These are phyloP conservation scores for Colletotrichum sojae DNA, from an alignment of 2,329 filamentous ascomycete species.

Conservation along the genomic window DNA sequence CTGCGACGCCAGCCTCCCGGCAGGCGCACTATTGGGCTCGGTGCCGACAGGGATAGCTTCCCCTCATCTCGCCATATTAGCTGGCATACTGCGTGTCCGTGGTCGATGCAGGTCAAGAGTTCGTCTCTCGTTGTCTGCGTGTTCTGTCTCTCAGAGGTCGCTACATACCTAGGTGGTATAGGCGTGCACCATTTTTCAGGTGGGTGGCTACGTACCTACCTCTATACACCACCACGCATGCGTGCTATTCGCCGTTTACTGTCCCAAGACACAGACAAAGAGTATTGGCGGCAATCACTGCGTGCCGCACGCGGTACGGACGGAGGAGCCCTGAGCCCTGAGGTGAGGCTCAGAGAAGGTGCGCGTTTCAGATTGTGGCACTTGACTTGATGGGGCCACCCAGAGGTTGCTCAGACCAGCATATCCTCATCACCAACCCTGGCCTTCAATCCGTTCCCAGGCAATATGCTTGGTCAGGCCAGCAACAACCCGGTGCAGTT, in stretches of 20 bases:
- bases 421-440: slow-evolving; percentile 27
- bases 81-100: slow-evolving; percentile 18
- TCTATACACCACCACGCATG: too few species aligned
- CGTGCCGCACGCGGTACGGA: too few species aligned
- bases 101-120: slow-evolving; percentile 22
- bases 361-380: slow-evolving; percentile 39
- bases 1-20: slow-evolving; percentile 12
- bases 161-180: not conserved
- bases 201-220: too few species aligned
- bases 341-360: slow-evolving; percentile 24
- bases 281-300: too few species aligned
- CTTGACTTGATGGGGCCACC: slow-evolving; percentile 29
- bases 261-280: too few species aligned
- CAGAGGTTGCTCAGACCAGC: slow-evolving; percentile 29
- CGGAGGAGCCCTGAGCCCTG: not conserved
- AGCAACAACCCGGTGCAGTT: slow-evolving; percentile 32
- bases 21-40: not conserved
- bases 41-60: slow-evolving; percentile 14
- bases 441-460: not conserved
- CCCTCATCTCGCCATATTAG: slow-evolving; percentile 10
- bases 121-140: slow-evolving; percentile 25
- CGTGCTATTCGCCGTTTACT: too few species aligned
- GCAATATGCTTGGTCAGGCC: slow-evolving; percentile 33
- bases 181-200: not conserved
- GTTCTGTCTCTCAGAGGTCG: not conserved